Conservation (phyloP, 139 green algal genomes). For the Parachlorella kessleri region DNA sequence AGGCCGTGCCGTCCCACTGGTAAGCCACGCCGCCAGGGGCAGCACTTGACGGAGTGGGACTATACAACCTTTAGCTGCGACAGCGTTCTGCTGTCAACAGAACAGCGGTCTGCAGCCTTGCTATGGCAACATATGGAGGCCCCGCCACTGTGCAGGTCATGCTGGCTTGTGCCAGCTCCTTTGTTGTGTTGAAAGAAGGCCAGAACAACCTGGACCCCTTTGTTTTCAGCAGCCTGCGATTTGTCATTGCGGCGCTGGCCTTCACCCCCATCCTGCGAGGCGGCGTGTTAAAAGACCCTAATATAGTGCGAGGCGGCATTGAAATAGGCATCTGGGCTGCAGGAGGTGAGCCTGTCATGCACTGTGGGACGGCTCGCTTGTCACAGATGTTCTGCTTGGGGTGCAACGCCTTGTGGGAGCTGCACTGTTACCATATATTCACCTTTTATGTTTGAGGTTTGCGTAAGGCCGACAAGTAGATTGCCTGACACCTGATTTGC, state of each 20-base stretch:
- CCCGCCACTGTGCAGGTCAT: slow-evolving; percentile 15
- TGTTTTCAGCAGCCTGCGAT: slow-evolving; percentile 38
- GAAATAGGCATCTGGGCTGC: slow-evolving; percentile 52
- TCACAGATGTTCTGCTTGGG: too few species aligned
- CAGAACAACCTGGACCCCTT: slow-evolving; percentile 35
- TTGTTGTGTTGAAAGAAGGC: slow-evolving; percentile 46
- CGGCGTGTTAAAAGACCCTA: slow-evolving; percentile 17
- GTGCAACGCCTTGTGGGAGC: too few species aligned
- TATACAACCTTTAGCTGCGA: neutral
- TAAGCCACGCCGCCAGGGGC: neutral
- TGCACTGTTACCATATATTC: too few species aligned
- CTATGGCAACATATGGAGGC: neutral
- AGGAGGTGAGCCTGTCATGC: slow-evolving; percentile 22
- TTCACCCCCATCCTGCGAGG: slow-evolving; percentile 46
- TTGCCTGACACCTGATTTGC: too few species aligned
- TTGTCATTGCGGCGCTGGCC: slow-evolving; percentile 42
- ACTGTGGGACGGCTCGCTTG: too few species aligned
- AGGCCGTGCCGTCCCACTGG: neutral
- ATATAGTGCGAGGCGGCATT: slow-evolving; percentile 31
- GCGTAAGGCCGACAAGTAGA: too few species aligned
- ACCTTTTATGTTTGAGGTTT: too few species aligned
- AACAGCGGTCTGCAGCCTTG: neutral
- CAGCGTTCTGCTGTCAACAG: neutral
- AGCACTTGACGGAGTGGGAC: neutral
- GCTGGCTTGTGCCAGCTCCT: slow-evolving; percentile 39